Base-by-base conservation (phyloP, 116 monocot species). In the Thalassia testudinum region DNA sequence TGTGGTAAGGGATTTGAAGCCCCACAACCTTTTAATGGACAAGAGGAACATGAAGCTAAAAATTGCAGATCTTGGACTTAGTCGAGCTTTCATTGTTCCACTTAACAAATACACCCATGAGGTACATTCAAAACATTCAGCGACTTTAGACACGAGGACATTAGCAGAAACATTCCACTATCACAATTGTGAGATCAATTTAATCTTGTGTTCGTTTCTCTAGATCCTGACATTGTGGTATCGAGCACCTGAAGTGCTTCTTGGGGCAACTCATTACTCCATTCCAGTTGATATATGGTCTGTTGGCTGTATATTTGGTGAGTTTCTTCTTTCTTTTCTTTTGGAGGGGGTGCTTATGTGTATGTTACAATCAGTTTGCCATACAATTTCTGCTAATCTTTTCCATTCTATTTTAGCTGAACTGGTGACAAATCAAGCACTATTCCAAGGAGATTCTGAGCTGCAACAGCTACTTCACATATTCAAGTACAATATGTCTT, bases 71-170 rank as follows among this genome's bases (percentile, higher is more conserved):
- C 75, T 99, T 20, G 99, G 90, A 7, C 86, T 90, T 4, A 86
- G 90, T 47, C 70, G 86, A 37, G 72, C 97, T 13, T 89, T 67
- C 49, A 99, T 77, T 8, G 47, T 89, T 52, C 90, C 97, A 28
- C 37, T 90, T 15, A 99, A 89, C 70, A 99, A 99, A 52, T 99
- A 99, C 45, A 99, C 97, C 44, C 97, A 99, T 57, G 99, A 90
- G 85, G 79, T 95, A 58, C 12, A 0, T 5, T 38, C 17, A 0
- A 22, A 6, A 20, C 15, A 51, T 0, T 11, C 23, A 51, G 7
- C 19, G 16, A 11, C 47, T 47, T 47, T 0, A 18, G 17, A 5
- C 44, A 5, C 14, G 38, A 14, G 12, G 12, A 19, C 54, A 57
- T 42, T 5, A 34, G 10, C 30, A 3, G 30, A 34, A 5, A 10